These are phyloP conservation scores for Blastocystis sp. DNA, from an alignment of 352 stramenopile species.

Conservation along the genomic window DNA sequence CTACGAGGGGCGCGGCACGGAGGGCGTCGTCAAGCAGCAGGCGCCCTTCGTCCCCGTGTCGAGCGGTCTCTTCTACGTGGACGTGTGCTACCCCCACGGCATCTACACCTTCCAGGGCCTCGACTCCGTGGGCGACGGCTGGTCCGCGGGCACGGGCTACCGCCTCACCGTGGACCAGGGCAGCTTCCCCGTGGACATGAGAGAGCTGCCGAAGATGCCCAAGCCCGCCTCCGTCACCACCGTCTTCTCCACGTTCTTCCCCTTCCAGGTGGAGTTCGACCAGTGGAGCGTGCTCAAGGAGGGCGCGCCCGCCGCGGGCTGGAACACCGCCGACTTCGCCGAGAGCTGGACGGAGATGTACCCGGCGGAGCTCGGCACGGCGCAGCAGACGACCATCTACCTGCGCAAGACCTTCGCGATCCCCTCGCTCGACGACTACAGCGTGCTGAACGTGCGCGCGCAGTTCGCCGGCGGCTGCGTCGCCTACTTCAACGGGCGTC, in stretches of 20 bases:
- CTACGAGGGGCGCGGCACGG: not conserved
- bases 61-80: not conserved
- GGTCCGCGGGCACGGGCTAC: not conserved
- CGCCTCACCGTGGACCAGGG: constrained; percentile 38
- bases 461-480: constrained; percentile 19
- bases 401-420: constrained; percentile 11
- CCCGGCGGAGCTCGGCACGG: not conserved
- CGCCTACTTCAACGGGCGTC: constrained; percentile 44
- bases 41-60: not conserved
- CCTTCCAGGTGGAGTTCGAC: constrained; percentile 39
- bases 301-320: not conserved
- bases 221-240: not conserved
- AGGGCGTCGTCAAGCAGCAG: not conserved
- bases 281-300: constrained; percentile 5
- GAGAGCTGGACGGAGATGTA: not conserved
- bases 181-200: constrained; percentile 17
- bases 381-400: not conserved
- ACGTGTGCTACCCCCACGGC: not conserved
- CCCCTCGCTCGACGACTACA: constrained; percentile 1
- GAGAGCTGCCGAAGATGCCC: not conserved
- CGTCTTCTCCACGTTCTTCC: constrained; percentile 17
- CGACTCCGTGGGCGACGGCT: constrained; percentile 20
- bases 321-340: not conserved
- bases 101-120: constrained; percentile 25
- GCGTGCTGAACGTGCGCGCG: not conserved